Conservation (phyloP, 495 filamentous ascomycete species). For the Copromyces sp. region DNA sequence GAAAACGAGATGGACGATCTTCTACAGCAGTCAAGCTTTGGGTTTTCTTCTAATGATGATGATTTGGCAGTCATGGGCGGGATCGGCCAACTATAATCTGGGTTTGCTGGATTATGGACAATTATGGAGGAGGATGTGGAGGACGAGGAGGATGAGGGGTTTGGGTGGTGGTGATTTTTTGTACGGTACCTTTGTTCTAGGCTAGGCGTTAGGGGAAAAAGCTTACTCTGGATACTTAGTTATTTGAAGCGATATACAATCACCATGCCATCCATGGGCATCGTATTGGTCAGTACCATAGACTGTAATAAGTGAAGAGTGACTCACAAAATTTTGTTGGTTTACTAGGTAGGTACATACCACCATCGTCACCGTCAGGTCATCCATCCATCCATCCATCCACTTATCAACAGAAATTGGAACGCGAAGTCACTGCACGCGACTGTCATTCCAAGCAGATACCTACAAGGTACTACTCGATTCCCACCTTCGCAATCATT, state of each 20-base stretch:
- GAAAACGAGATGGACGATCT: constrained; percentile 31
- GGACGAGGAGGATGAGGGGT: background rate
- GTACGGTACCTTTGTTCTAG: too few species aligned
- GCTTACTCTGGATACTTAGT: background rate
- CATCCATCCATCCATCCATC: too few species aligned
- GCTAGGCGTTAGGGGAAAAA: background rate
- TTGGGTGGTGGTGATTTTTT: background rate
- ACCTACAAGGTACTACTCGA: too few species aligned
- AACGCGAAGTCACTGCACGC: too few species aligned
- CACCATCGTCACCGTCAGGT: too few species aligned
- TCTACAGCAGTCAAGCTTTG: constrained; percentile 28
- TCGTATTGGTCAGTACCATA: background rate
- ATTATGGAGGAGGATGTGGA: constrained; percentile 1
- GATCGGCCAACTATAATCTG: background rate
- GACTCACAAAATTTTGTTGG: background rate
- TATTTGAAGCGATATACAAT: background rate
- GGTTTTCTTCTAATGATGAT: constrained; percentile 6
- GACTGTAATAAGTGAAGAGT: background rate
- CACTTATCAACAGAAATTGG: too few species aligned
- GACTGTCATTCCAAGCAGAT: too few species aligned
- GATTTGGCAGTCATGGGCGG: background rate
- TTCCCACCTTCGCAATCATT: too few species aligned
- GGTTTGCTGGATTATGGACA: background rate
- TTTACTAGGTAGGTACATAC: too few species aligned
- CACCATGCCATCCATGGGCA: background rate